Conservation (phyloP, 257 asterid species). For the Plantago ovata region DNA sequence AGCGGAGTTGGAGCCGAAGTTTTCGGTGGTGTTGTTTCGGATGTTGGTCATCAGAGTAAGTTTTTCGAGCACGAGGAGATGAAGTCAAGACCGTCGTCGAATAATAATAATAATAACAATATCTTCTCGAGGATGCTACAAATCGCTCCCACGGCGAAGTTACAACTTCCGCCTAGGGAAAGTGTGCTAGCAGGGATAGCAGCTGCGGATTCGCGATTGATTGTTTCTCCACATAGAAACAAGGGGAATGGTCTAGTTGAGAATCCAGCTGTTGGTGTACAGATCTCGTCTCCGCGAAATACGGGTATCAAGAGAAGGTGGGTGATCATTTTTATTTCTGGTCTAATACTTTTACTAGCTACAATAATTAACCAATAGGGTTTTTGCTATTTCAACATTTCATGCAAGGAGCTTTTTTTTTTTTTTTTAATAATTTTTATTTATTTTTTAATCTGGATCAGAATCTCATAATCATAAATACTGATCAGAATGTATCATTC, state of each 20-base stretch:
- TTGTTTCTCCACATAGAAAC: slow-evolving; percentile 24
- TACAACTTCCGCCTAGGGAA: slow-evolving; percentile 23
- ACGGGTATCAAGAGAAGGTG: slow-evolving; percentile 87
- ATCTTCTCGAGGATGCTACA: slow-evolving; percentile 67
- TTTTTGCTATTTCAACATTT: background rate
- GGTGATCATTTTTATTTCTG: slow-evolving; percentile 19
- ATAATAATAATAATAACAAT: too few relatives aligned
- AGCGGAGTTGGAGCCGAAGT: slow-evolving; percentile 1
- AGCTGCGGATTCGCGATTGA: slow-evolving; percentile 2
- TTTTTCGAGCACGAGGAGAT: slow-evolving; percentile 21
- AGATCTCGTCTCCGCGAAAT: slow-evolving; percentile 94
- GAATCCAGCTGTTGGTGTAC: slow-evolving; percentile 37
- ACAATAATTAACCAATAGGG: too few relatives aligned
- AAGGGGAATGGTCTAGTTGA: slow-evolving; percentile 34
- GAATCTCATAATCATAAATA: too few relatives aligned
- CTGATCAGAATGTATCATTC: too few relatives aligned
- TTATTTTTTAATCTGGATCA: background rate
- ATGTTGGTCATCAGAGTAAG: too few relatives aligned
- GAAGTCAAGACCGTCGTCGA: slow-evolving; percentile 26
- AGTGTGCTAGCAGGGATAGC: slow-evolving; percentile 18
- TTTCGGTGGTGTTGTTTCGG: too few relatives aligned
- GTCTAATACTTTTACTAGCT: too few relatives aligned
- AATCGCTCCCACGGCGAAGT: slow-evolving; percentile 51
- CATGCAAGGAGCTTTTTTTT: background rate
- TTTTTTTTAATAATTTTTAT: background rate